Base-by-base conservation (phyloP, 306 rosid species). In the Luffa aegyptiaca region DNA sequence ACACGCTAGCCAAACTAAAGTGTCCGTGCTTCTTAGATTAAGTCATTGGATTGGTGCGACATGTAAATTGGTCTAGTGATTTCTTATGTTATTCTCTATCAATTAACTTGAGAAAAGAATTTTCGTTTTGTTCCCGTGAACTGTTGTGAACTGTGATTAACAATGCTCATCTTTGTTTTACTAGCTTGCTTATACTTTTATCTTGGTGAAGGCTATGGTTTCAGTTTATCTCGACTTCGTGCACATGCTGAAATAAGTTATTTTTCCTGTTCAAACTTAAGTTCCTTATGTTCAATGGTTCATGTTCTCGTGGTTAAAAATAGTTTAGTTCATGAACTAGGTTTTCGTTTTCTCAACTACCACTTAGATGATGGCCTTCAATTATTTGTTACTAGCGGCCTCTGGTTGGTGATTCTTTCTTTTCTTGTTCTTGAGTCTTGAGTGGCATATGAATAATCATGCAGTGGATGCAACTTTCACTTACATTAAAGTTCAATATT, bases 371-470 rank as follows among this genome's bases (percentile, higher is more conserved):
- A 26, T 44, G 44, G 5, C 31, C 51, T 61, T 76, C 44, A 44
- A 31, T 58, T 20, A 14, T 82, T 83, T 79, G 26, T 64, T 69
- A 14, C 75, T 9, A 14, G 39, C 17, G 10, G 21, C 31, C 78
- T 76, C 80, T 86, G 81, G 97, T 92, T 79, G 82, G 93, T 89
- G 78, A 49, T 68, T 62, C 59, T 89, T 76, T 82, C 65, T 42
- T 41, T 71, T 49, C 49, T 48, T 81, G 52, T 36, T 39, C 57
- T 44, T 44, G 39, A 39, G 51, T 17, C 39, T 3, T 18, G 31
- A 26, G 31, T 26, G 31, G 31, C 31, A 26, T 26, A 26, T 26
- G 31, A 26, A 26, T 26, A 26, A 26, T 26, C 31, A 26, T 1
- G 31, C 31, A 26, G 31, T 18, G 13, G 33, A 41, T 20, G 8